phyloP scores from a whole-genome alignment of 164 flowering plant genomes.

The Paratinospora sagittata region DNA sequence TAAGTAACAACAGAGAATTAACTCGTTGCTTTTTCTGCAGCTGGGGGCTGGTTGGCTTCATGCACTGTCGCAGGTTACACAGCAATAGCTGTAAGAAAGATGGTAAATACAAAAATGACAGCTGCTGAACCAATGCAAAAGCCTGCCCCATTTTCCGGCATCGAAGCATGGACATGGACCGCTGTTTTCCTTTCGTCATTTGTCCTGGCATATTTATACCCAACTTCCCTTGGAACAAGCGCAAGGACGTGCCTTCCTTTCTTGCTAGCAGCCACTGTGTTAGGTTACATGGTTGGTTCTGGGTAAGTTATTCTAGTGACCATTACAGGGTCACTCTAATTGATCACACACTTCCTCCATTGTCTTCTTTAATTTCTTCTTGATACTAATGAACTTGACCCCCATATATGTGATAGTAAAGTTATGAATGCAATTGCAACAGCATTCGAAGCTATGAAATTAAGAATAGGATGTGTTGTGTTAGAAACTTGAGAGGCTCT shows the following conservation, averaged over 20 bases:
- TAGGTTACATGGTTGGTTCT: constrained; percentile 88
- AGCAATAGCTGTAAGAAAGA: constrained; percentile 84
- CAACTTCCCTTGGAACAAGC: constrained; percentile 65
- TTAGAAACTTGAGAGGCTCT: no score
- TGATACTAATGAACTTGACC: not conserved
- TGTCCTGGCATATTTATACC: constrained; percentile 46
- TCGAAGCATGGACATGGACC: constrained; percentile 67
- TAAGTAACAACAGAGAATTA: not conserved
- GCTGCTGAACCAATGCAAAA: constrained; percentile 89
- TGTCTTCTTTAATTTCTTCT: not conserved
- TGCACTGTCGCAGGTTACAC: constrained; percentile 85
- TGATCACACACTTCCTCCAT: no score
- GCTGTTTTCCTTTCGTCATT: constrained; percentile 61
- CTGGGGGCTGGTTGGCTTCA: constrained; percentile 91
- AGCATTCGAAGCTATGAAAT: no score
- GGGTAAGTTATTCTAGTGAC: constrained; percentile 38
- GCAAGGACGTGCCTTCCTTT: constrained; percentile 91
- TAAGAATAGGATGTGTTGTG: no score
- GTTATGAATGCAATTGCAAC: not conserved
- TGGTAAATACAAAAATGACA: constrained; percentile 78
- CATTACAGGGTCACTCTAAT: not conserved
- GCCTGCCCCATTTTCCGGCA: constrained; percentile 67
- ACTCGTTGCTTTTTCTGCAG: constrained; percentile 37
- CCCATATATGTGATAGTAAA: no score
- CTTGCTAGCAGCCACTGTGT: constrained; percentile 79